Base-by-base conservation (phyloP, 495 filamentous ascomycete genomes). In the Daldinia vernicosa region DNA sequence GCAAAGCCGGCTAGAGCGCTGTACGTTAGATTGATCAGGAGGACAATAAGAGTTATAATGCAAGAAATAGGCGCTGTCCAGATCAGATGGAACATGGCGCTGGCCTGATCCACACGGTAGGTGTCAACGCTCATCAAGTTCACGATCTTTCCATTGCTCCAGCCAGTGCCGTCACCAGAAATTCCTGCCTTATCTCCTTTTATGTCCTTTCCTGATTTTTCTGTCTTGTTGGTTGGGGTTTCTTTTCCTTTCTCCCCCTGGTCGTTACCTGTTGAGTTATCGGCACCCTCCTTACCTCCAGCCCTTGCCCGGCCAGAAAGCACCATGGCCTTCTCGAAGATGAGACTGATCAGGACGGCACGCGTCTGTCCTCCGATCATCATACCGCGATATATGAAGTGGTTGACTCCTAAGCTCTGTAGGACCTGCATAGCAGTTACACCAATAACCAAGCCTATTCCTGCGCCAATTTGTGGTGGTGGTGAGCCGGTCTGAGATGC, bases 91-190 rank as follows among this genome's bases (percentile, higher is more conserved):
- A 97, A 94, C 81, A 97, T 87, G 56, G 92, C 92, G 14, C 84
- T 91, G 3, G 93, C 93, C 74, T 92, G 88, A 74, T 97, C 93
- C 66, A 98, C 84, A 57, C 94, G 91, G 79, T 94, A 94, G 15
- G 94, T 93, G 73, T 98, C 95, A 40, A 93, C 92, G 62, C 91
- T 92, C 95, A 98, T 98, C 72, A 98, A 76, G 60, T 94, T 96
- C 67, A 94, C 87, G 30, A 98, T 91, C 61, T 92, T 87, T 19
- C 95, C 95, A 74, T 98, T 98, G 50, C 88, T 88, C 95, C 95
- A 98, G 19, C 93, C 94, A 6, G 85, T 84, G 26, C 91, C 91
- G 70, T 93, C 90, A 15, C 87, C 88, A 8, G 84, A 76, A 14
- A 91, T 80, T 5, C 77, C 81, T 2, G 71, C 81, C 83, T 72